phyloP scores from a whole-genome alignment of 768 basidiomycete genomes.

The Lactarius deliciosus region DNA sequence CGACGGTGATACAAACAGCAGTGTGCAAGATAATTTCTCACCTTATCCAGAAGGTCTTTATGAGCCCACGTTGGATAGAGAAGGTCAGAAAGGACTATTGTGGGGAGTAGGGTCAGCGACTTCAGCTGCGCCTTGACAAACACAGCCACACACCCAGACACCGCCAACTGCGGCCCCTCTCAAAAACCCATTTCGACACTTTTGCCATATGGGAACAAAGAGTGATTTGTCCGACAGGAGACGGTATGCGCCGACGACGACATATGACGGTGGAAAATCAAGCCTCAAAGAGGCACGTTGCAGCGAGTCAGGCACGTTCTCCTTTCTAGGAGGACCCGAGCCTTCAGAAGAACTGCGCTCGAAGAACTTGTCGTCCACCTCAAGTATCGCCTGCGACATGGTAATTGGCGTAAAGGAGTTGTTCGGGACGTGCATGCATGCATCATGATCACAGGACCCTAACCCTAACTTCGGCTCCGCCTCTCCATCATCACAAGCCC shows the following conservation, averaged over 20 bases:
- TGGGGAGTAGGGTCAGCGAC: neutral
- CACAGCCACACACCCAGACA: slow-evolving; percentile 55
- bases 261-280: slow-evolving; percentile 79
- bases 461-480: neutral
- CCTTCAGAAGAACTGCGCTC: slow-evolving; percentile 9
- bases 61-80: slow-evolving; percentile 65
- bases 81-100: slow-evolving; percentile 69
- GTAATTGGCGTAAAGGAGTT: neutral
- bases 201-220: slow-evolving; percentile 77
- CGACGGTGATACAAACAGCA: neutral
- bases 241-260: slow-evolving; percentile 81
- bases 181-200: slow-evolving; percentile 73
- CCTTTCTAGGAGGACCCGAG: slow-evolving; percentile 9
- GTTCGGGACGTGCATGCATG: neutral
- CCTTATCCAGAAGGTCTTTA: slow-evolving; percentile 64
- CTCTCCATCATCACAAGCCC: neutral
- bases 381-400: slow-evolving; percentile 17
- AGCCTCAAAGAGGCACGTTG: slow-evolving; percentile 59
- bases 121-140: neutral
- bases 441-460: neutral
- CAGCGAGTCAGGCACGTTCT: slow-evolving; percentile 36
- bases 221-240: slow-evolving; percentile 71
- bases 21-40: slow-evolving; percentile 34
- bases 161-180: slow-evolving; percentile 69
- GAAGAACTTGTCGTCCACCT: neutral